These are phyloP conservation scores for Ustilago xerochloae DNA, from an alignment of 1,284 basidiomycete genomes.

Conservation along the genomic window DNA sequence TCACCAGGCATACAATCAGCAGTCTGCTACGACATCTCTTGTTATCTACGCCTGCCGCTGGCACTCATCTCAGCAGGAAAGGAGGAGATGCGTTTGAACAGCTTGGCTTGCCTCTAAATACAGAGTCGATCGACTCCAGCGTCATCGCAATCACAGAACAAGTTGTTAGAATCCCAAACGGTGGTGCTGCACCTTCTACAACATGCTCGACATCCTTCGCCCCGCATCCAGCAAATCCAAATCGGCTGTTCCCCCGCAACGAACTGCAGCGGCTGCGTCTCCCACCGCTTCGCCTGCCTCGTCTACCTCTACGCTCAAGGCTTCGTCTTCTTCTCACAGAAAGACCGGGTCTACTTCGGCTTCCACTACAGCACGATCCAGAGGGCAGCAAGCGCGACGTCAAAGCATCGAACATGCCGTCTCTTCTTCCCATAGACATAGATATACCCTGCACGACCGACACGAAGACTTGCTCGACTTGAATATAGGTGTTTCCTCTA, in stretches of 20 bases:
- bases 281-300: constrained; percentile 41
- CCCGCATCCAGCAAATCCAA: constrained; percentile 23
- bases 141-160: background rate
- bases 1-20: too few species aligned
- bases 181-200: background rate
- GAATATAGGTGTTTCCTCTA: constrained; percentile 9
- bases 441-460: constrained; percentile 1
- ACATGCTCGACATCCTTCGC: constrained; percentile 36
- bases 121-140: background rate
- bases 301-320: constrained; percentile 45
- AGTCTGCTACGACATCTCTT: too few species aligned
- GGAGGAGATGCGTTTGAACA: background rate
- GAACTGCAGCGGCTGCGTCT: constrained; percentile 12
- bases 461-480: background rate
- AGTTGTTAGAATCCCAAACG: background rate
- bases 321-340: constrained; percentile 26
- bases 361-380: constrained; percentile 29
- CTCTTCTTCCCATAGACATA: constrained; percentile 17
- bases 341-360: too few species aligned
- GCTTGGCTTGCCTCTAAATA: background rate
- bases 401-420: constrained; percentile 37
- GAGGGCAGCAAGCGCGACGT: constrained; percentile 42
- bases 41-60: background rate
- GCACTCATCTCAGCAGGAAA: too few species aligned
- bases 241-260: background rate